Evolutionary conservation across 139 green algal species (phyloP).

Genomic region (Penium margaritaceum): DNA sequence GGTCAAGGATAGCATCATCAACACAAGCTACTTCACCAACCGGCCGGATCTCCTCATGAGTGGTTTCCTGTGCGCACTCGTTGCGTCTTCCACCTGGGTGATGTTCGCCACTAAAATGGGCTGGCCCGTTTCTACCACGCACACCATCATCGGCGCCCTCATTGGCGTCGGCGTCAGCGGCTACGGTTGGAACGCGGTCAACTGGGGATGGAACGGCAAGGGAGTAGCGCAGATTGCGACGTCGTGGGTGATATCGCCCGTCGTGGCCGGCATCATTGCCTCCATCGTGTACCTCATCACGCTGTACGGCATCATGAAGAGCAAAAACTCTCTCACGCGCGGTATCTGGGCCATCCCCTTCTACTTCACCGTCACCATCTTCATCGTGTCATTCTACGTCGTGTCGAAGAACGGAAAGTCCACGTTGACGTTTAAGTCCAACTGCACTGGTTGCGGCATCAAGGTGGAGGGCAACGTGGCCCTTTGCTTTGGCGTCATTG

Average conservation of each 20-base stretch:
- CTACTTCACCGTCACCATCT: constrained; percentile 8
- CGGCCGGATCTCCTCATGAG: constrained; percentile 47
- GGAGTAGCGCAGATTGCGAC: constrained; percentile 23
- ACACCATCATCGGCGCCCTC: constrained; percentile 39
- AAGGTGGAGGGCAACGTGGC: not conserved
- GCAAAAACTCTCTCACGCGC: constrained; percentile 3
- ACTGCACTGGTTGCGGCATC: not conserved
- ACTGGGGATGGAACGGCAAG: constrained; percentile 15
- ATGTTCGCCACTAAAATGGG: constrained; percentile 43
- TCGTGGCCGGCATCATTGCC: constrained; percentile 18
- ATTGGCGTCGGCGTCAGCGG: constrained; percentile 10
- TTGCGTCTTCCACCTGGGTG: constrained; percentile 47
- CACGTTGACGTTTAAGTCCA: not conserved
- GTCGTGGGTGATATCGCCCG: constrained; percentile 31
- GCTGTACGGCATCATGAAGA: not conserved
- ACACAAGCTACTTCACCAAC: not conserved
- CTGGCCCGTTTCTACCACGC: constrained; percentile 53
- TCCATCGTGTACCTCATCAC: constrained; percentile 1
- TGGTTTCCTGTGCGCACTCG: constrained; percentile 49
- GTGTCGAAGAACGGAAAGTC: constrained; percentile 6
- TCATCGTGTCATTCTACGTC: constrained; percentile 21
- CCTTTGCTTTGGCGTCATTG: not conserved
- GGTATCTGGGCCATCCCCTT: constrained; percentile 5
- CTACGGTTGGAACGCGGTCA: not conserved
- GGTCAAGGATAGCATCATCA: constrained; percentile 20